These are phyloP conservation scores for Asparagopsis taxiformis DNA, from an alignment of 31 red algal genomes.

Conservation along the genomic window DNA sequence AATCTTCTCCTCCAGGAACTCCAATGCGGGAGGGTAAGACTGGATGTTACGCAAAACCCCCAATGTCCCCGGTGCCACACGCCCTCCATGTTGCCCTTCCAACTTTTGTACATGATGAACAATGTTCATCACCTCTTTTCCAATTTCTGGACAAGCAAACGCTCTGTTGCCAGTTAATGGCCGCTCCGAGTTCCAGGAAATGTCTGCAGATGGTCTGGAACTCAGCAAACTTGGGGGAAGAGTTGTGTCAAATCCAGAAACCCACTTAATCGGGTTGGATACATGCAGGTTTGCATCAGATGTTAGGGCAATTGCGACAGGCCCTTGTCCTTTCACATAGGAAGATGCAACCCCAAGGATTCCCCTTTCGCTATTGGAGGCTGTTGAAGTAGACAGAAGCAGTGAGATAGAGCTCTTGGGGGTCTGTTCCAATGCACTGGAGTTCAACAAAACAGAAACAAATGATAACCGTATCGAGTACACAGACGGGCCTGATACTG, in stretches of 20 bases:
- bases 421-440: slow-evolving; percentile 16
- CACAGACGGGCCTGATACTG: slow-evolving; percentile 7
- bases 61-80: slow-evolving; percentile 30
- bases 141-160: slow-evolving; percentile 20
- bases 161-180: slow-evolving; percentile 15
- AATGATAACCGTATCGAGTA: slow-evolving; percentile 48
- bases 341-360: slow-evolving; percentile 26
- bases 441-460: slow-evolving; percentile 23
- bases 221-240: background rate
- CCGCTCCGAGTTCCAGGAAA: background rate
- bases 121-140: slow-evolving; percentile 19
- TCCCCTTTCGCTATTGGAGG: background rate
- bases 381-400: slow-evolving; percentile 29
- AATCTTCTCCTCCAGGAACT: slow-evolving; percentile 27
- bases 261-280: slow-evolving; percentile 39
- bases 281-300: slow-evolving; percentile 26
- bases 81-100: slow-evolving; percentile 13
- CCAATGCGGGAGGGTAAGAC: slow-evolving; percentile 17
- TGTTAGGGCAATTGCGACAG: slow-evolving; percentile 35
- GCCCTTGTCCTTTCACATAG: slow-evolving; percentile 32
- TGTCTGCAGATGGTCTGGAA: background rate
- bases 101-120: slow-evolving; percentile 13
- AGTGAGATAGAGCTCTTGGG: slow-evolving; percentile 17
- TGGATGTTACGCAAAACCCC: slow-evolving; percentile 19
- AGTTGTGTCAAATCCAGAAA: slow-evolving; percentile 7